Evolutionary conservation across 148 eudicot species (phyloP).

Genomic region (Cornus florida): DNA sequence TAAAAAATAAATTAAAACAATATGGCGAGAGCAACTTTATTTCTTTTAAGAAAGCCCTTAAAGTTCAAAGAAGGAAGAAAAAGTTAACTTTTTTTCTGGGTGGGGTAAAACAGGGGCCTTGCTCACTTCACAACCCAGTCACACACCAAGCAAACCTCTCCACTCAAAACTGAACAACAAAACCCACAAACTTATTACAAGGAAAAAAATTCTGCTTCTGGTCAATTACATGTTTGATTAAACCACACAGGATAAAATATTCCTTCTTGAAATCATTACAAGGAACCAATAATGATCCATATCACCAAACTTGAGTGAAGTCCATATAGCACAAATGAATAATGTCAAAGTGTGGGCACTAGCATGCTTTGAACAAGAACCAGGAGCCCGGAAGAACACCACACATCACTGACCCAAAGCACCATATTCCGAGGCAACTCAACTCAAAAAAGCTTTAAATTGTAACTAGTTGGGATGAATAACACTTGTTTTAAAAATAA

Average conservation of each 20-base stretch:
- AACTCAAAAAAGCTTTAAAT: conserved; percentile 1
- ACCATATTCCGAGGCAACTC: background rate
- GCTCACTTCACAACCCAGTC: too few relatives aligned
- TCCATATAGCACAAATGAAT: background rate
- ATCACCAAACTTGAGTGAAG: background rate
- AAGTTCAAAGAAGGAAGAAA: too few relatives aligned
- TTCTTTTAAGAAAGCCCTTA: too few relatives aligned
- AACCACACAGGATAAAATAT: too few relatives aligned
- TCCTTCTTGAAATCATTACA: background rate
- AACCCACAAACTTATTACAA: too few relatives aligned
- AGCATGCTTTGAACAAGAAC: background rate
- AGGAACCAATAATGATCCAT: background rate
- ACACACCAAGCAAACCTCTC: background rate
- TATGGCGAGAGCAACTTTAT: too few relatives aligned
- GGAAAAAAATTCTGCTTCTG: too few relatives aligned
- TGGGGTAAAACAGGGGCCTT: too few relatives aligned
- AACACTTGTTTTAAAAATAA: too few relatives aligned
- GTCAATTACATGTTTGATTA: too few relatives aligned
- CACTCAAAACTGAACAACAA: background rate
- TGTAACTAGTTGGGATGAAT: background rate
- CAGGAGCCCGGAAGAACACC: background rate
- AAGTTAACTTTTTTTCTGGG: too few relatives aligned
- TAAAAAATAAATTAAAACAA: too few relatives aligned
- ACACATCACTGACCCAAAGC: background rate
- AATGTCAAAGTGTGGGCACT: background rate